Evolutionary conservation across 2,329 filamentous ascomycete genomes (phyloP).

Genomic region (Penicillium decumbens): DNA sequence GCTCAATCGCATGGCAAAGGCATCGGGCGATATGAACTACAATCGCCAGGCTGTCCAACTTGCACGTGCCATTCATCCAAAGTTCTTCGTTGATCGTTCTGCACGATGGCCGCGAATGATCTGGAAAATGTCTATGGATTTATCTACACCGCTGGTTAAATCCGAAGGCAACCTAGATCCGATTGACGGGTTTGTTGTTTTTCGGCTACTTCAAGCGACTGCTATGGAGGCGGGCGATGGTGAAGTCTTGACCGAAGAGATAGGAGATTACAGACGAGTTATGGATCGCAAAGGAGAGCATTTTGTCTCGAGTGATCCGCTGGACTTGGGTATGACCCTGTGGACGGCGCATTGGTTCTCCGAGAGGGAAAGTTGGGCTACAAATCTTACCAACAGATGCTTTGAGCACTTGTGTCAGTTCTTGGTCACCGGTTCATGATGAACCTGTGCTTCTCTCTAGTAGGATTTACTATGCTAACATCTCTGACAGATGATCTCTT

Average conservation of each 20-base stretch:
- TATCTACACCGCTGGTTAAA: slow-evolving; percentile 46
- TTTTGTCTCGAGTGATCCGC: slow-evolving; percentile 46
- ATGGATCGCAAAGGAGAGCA: slow-evolving; percentile 45
- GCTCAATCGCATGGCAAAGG: slow-evolving; percentile 51
- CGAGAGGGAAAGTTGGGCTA: slow-evolving; percentile 48
- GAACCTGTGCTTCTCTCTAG: not conserved
- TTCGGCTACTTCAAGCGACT: slow-evolving; percentile 46
- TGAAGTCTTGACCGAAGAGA: slow-evolving; percentile 45
- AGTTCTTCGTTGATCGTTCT: slow-evolving; percentile 45
- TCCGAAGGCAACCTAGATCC: slow-evolving; percentile 56
- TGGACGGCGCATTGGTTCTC: slow-evolving; percentile 54
- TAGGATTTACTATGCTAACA: not conserved
- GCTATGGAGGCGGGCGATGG: slow-evolving; percentile 31
- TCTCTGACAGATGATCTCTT: slow-evolving; percentile 32
- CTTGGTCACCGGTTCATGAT: not conserved
- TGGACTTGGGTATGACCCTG: slow-evolving; percentile 58
- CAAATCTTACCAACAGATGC: slow-evolving; percentile 34
- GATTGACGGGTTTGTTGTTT: slow-evolving; percentile 52
- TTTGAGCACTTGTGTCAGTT: slow-evolving; percentile 37
- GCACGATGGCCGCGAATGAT: slow-evolving; percentile 44
- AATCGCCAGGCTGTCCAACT: slow-evolving; percentile 52
- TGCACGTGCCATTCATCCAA: slow-evolving; percentile 51
- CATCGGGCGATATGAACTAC: slow-evolving; percentile 45
- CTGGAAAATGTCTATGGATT: slow-evolving; percentile 54
- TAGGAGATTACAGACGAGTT: slow-evolving; percentile 50